A percentile compares a stretch with the other conserved stretches of the same genome.
Evolutionary conservation across 2,329 filamentous ascomycete genomes (phyloP).

Genomic region (Metarhizium brunneum): DNA sequence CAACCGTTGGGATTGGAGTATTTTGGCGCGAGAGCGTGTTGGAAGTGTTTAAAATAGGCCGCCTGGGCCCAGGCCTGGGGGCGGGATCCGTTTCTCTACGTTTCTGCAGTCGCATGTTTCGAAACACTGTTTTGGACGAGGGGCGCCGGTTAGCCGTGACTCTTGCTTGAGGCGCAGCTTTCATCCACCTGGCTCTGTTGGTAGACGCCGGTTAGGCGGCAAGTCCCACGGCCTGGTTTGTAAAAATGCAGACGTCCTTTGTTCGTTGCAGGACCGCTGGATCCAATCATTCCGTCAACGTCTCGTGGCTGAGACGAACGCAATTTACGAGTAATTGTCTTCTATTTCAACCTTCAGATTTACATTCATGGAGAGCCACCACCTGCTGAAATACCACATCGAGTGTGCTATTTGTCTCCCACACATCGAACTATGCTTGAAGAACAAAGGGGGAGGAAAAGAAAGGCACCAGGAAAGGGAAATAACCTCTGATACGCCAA

Average conservation of each 20-base stretch:
- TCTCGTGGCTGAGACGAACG: too few species aligned
- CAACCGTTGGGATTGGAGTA: not conserved
- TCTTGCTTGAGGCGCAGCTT: too few species aligned
- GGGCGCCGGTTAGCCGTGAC: too few species aligned
- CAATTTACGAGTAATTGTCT: not conserved
- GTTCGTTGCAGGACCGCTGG: too few species aligned
- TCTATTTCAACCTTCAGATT: not conserved
- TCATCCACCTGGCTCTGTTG: too few species aligned
- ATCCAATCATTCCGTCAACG: too few species aligned
- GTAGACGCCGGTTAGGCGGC: too few species aligned
- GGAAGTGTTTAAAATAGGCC: not conserved
- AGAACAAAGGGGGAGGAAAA: not conserved
- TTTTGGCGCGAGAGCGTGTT: not conserved
- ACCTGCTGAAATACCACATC: not conserved
- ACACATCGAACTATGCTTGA: not conserved
- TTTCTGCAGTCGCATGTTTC: not conserved
- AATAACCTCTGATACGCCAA: conserved; percentile 19
- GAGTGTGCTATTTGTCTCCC: not conserved
- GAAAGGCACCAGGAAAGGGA: not conserved
- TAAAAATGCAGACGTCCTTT: too few species aligned
- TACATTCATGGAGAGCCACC: not conserved
- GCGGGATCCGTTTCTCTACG: conserved; percentile 23
- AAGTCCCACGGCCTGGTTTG: too few species aligned
- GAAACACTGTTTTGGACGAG: conserved; percentile 2
- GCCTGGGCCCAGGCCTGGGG: too few species aligned